Evolutionary conservation across 176 grass and related monocot genomes (phyloP).

Genomic region (Raddia distichophylla): DNA sequence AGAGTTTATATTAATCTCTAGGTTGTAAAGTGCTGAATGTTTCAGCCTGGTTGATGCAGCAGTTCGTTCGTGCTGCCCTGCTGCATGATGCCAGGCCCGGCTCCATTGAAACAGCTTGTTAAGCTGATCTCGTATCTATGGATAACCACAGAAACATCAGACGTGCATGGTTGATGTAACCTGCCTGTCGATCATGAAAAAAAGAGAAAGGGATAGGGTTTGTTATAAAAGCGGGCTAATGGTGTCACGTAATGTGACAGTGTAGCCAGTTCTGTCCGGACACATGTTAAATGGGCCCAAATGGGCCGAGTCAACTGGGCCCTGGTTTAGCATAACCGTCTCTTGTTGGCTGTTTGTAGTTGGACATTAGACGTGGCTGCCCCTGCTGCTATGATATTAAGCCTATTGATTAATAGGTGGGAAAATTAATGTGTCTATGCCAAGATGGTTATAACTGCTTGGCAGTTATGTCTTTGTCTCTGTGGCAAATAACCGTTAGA

Average conservation of each 20-base stretch:
- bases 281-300: background rate
- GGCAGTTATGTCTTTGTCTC: no score
- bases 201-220: background rate
- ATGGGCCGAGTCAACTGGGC: background rate
- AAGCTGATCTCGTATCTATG: background rate
- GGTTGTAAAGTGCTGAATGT: background rate
- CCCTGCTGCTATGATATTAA: no score
- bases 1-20: background rate
- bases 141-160: conserved; percentile 19
- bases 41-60: background rate
- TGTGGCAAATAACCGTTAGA: no score
- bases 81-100: background rate
- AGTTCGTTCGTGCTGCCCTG: background rate
- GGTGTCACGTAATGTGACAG: background rate
- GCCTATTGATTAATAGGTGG: no score
- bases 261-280: background rate
- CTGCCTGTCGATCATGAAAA: conserved; percentile 15
- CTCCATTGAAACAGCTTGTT: background rate
- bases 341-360: no score
- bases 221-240: background rate
- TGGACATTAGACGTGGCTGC: no score
- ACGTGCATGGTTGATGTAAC: conserved; percentile 32
- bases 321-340: background rate
- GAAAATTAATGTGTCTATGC: no score
- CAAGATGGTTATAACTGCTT: no score